These are phyloP conservation scores for Torulaspora gathmanii DNA, from an alignment of 805 yeast species.

Conservation along the genomic window DNA sequence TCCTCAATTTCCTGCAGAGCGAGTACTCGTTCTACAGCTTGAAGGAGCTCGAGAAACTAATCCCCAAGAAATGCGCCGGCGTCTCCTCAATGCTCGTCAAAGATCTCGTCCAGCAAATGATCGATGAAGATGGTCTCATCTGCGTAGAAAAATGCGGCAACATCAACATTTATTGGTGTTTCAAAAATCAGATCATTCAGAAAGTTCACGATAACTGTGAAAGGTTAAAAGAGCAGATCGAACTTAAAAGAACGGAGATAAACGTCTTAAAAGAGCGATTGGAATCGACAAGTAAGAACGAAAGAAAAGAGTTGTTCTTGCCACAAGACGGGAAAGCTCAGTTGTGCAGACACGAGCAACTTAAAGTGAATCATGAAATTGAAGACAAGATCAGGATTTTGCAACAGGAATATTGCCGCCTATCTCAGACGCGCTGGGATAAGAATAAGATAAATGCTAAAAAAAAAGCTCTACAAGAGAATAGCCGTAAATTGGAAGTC, in stretches of 20 bases:
- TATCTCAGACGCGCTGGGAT: slow-evolving; percentile 27
- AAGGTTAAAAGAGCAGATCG: slow-evolving; percentile 11
- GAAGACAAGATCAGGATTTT: slow-evolving; percentile 10
- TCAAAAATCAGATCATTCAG: slow-evolving; percentile 23
- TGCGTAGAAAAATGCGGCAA: slow-evolving; percentile 53
- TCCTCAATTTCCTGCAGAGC: slow-evolving; percentile 40
- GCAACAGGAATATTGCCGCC: slow-evolving; percentile 8
- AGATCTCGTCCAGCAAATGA: slow-evolving; percentile 42
- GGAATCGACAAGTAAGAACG: slow-evolving; percentile 7
- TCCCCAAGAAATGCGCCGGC: slow-evolving; percentile 43
- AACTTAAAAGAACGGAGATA: slow-evolving; percentile 14
- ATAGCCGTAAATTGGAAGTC: slow-evolving; percentile 13
- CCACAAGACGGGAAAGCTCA: slow-evolving; percentile 9
- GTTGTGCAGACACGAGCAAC: slow-evolving; percentile 13
- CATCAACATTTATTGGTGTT: slow-evolving; percentile 50
- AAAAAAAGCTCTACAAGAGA: slow-evolving; percentile 7
- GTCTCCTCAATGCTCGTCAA: slow-evolving; percentile 53
- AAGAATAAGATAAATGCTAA: slow-evolving; percentile 12
- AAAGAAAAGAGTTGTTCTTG: slow-evolving; percentile 5
- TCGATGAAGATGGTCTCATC: slow-evolving; percentile 46
- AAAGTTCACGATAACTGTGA: slow-evolving; percentile 15
- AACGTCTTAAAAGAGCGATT: slow-evolving; percentile 11
- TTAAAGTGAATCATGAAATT: slow-evolving; percentile 8
- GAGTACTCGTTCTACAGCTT: slow-evolving; percentile 43
- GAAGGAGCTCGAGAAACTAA: slow-evolving; percentile 48